A percentile compares a stretch with the other conserved stretches of the same genome.
These are phyloP conservation scores for Verticillium nonalfalfae DNA, from an alignment of 2,329 filamentous ascomycete species.

Conservation along the genomic window DNA sequence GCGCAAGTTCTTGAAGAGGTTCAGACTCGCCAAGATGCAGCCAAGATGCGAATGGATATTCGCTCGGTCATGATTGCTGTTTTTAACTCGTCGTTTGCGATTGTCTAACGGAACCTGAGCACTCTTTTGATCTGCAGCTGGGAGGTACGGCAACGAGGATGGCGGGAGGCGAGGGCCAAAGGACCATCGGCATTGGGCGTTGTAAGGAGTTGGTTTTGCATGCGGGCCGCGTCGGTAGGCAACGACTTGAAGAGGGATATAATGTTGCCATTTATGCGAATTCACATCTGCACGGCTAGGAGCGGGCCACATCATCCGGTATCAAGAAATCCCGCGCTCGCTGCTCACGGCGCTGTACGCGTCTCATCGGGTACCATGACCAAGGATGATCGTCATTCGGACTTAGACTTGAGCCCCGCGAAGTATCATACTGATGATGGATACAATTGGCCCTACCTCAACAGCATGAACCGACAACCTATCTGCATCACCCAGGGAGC, in stretches of 20 bases:
- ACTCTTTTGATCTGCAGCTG: too few relatives aligned
- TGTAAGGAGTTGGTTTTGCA: not conserved
- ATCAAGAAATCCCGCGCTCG: not conserved
- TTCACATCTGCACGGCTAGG: not conserved
- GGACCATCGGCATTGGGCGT: not conserved
- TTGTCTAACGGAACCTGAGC: conserved; percentile 23
- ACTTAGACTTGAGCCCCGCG: not conserved
- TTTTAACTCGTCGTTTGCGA: conserved; percentile 47
- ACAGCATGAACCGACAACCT: not conserved
- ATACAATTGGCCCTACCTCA: not conserved
- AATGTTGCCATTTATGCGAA: not conserved
- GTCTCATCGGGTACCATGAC: not conserved
- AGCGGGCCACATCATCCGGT: not conserved
- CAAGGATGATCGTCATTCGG: not conserved
- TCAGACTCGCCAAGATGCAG: conserved; percentile 33
- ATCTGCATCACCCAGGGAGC: not conserved
- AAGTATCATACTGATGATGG: not conserved
- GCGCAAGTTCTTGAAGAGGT: conserved; percentile 39
- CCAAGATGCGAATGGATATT: conserved; percentile 34
- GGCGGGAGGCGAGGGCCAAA: not conserved
- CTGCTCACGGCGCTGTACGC: not conserved
- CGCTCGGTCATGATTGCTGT: conserved; percentile 38
- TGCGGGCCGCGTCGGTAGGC: not conserved
- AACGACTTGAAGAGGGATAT: not conserved
- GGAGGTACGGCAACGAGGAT: too few relatives aligned